A percentile compares a stretch with the other conserved stretches of the same genome.
These are phyloP conservation scores for Iberis pinnata DNA, from an alignment of 345 rosid species.

Conservation along the genomic window DNA sequence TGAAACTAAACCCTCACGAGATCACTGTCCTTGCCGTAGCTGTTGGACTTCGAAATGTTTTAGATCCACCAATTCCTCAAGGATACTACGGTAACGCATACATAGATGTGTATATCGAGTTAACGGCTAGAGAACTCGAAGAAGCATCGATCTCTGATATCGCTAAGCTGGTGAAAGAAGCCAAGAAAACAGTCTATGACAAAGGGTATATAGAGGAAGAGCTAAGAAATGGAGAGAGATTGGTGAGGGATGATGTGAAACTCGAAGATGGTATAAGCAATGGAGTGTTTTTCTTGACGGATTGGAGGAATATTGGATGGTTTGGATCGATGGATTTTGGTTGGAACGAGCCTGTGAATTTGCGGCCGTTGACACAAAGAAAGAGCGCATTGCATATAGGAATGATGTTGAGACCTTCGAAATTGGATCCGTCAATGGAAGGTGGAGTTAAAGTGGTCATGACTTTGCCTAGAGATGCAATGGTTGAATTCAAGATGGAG, in stretches of 20 bases:
- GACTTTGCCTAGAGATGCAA: neutral
- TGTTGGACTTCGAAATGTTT: conserved; percentile 30
- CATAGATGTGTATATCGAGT: conserved; percentile 21
- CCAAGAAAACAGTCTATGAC: conserved; percentile 15
- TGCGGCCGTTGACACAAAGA: conserved; percentile 15
- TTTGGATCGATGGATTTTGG: conserved; percentile 35
- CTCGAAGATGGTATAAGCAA: conserved; percentile 28
- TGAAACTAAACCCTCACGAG: conserved; percentile 27
- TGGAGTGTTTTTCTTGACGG: conserved; percentile 29
- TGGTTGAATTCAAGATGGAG: neutral
- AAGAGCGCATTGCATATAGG: neutral
- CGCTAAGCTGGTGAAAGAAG: conserved; percentile 25
- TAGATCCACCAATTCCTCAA: conserved; percentile 35
- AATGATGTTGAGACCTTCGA: neutral
- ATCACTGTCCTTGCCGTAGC: conserved; percentile 25
- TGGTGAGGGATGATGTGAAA: neutral
- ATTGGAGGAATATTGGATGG: conserved; percentile 32
- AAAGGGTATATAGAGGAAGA: too few relatives aligned
- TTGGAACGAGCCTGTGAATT: conserved; percentile 34
- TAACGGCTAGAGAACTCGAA: conserved; percentile 31
- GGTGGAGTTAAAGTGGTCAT: conserved; percentile 22
- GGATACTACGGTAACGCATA: conserved; percentile 45
- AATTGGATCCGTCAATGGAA: conserved; percentile 27
- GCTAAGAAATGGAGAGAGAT: conserved; percentile 19
- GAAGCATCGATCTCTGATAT: conserved; percentile 29